Base-by-base conservation (phyloP, 108 stramenopile species). In the Nitzschia palea region DNA sequence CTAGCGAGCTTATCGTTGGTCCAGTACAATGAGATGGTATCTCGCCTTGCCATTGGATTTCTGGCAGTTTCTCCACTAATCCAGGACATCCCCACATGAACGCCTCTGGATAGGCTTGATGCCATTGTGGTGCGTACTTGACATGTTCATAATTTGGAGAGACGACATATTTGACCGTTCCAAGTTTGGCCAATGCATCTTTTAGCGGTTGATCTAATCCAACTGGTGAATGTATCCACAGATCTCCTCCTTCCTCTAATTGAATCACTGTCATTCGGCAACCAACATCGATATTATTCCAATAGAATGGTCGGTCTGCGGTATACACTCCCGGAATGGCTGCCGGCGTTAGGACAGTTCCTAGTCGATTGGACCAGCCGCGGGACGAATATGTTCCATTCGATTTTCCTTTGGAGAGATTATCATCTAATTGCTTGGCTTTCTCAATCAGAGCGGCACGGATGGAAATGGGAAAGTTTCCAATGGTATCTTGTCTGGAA, bases 111-210 rank as follows among this genome's bases (percentile, higher is more conserved):
- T 82, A 88, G 10, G 61, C 73, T 35, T 75, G 25, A 23, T 61
- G 68, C 93, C 93, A 94, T 34, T 81, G 67, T 8, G 64, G 14
- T 22, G 87, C 89, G 76, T 68, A 94, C 37, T 90, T 94, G 30
- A 94, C 64, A 70, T 94, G 93, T 52, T 94, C 93, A 58, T 90
- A 94, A 62, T 94, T 94, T 10, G 93, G 88, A 12, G 86, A 84
- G 9, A 94, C 84, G 25, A 89, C 76, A 61, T 94, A 85, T 36
- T 70, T 69, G 3, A 94, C 87, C n/a, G 18, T 77, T 0, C 91
- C 91, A 27, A 94, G 48, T 31, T 78, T 76, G 0, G 80, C 61
- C 9, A 90, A 28, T 0, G 84, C 79, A 9, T 76, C 63, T 35
- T 80, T 54, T 14, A 90, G 56, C 25, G 76, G 65, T 5, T 42